Base-by-base conservation (phyloP, 208 protist genomes). In the Acanthamoeba divionensis region DNA sequence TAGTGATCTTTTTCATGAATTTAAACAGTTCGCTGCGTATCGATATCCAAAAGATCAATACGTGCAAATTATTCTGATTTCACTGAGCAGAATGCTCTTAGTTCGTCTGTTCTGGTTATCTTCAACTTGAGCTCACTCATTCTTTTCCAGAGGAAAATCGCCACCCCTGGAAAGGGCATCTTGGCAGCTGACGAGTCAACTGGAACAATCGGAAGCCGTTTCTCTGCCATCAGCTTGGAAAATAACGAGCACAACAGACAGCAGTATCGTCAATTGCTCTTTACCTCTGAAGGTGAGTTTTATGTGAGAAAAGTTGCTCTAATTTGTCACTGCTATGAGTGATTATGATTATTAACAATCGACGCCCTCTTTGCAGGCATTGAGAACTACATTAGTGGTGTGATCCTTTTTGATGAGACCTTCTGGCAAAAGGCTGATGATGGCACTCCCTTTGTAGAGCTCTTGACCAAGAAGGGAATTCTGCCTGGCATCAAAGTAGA, bases 371-470 rank as follows among this genome's bases (percentile, higher is more conserved):
- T 91, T 15, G 5, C 0, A 89, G 97, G 93, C 48, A 79, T 98
- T 24, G 94, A 96, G 80, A 86, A 98, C 91, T 98, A 96, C 96
- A 97, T 99, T 93, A 94, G 95, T 90, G 98, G 98, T 90, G 97
- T 98, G 57, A 99, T 99, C 91, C 89, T 99, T 50, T 98, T 96
- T 93, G 97, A 99, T 62, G 98, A 99, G 93, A 98, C 97, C 6
- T 94, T 99, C n/a, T 93, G 91, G 89, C 98, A 99, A 94, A 97
- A 97, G 87, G 92, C 95, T 55, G 90, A 79, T 67, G 95, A 95
- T 65, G 98, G 98, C 33, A 90, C 90, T 62, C 92, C 91, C 57
- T 99, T 99, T 92, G 57, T 93, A 33, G 94, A 98, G 67, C 79
- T 96, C 8, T 95, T 98, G 21, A 92, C 92, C 33, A 87, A 93